Percentiles rank a stretch among this genome's conserved stretches.
Conservation (phyloP, 106 monocot genomes). For the Xerophyta viscosa region DNA sequence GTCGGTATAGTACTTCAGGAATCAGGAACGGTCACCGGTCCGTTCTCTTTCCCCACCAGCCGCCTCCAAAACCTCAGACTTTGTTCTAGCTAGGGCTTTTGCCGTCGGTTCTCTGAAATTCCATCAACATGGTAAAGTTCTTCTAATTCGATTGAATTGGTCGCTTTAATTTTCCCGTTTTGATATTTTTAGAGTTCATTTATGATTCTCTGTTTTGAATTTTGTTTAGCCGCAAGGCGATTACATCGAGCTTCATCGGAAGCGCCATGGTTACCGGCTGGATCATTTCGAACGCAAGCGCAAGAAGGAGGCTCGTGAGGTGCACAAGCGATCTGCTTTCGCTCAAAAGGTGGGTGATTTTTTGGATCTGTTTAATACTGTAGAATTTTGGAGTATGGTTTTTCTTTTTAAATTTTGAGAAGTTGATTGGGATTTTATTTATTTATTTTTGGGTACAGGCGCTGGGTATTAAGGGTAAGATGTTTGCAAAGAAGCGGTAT, state of each 20-base stretch:
- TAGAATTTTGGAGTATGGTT: not conserved
- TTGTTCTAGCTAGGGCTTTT: no score
- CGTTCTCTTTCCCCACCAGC: no score
- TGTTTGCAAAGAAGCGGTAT: constrained; percentile 93
- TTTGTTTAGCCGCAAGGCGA: constrained; percentile 97
- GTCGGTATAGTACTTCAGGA: no score
- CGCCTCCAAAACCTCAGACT: no score
- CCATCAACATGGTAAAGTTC: no score
- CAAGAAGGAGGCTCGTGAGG: constrained; percentile 91
- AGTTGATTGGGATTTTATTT: not conserved
- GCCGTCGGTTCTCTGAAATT: no score
- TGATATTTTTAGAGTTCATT: no score
- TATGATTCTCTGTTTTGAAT: no score
- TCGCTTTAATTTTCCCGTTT: no score
- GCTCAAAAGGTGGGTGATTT: constrained; percentile 66
- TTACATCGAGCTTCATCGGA: constrained; percentile 88
- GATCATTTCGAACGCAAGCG: constrained; percentile 94
- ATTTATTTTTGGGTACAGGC: constrained; percentile 26
- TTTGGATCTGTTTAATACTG: no score
- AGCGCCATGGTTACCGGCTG: constrained; percentile 92
- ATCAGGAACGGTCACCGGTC: no score
- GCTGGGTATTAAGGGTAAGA: constrained; percentile 93
- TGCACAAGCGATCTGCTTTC: constrained; percentile 53
- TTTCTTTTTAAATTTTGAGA: not conserved
- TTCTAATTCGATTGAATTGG: no score